Evolutionary conservation across 2,329 filamentous ascomycete genomes (phyloP), one percentile per base, ranked within the genome.

Genomic region (Arthrobotrys sphaeroides): DNA sequence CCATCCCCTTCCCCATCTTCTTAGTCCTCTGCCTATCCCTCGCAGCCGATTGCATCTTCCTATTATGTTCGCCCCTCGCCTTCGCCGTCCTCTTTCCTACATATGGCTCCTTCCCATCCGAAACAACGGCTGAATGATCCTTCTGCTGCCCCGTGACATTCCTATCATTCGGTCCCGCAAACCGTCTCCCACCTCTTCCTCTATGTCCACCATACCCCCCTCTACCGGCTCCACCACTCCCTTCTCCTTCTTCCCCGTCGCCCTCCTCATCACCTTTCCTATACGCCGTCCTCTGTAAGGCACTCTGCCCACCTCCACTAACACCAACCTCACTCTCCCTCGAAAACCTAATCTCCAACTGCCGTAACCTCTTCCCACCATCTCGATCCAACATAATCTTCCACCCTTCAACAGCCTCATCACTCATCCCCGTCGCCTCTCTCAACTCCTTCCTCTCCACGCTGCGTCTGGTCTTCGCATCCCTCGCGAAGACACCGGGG

Each of bases 351-450:
- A 74, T 74, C 47, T 74, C 70, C 43, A 74, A 42, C 47, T 74
- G 53, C 20, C 62, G 62, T 38, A 74, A 36, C 18, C 70, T 18
- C 31, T 68, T 68, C 43, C 62, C 62, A 12, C 66, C 66, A 26
- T 76, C 73, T 20, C 73, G 42, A 22, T 76, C 66, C 9, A 76
- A 38, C 73, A 76, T 76, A 0, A 76, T 69, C 0, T 88, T 92
- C 94, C 94, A 98, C 4, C 94, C 95, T 83, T 98, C 94, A 31
- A 98, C 90, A 3, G 91, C 90, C 82, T 98, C 94, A 79, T 98
- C 94, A 0, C 92, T 93, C 92, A 97, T 92, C 5, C 90, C 90
- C 0, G 92, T 96, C 73, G 93, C 90, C 24, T 87, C 86, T 78
- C 89, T 90, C 55, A 98, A 81, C 40, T 87, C 87, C 5, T 82